These are phyloP conservation scores for Kwoniella botswanensis DNA, from an alignment of 768 basidiomycete species.

Conservation along the genomic window DNA sequence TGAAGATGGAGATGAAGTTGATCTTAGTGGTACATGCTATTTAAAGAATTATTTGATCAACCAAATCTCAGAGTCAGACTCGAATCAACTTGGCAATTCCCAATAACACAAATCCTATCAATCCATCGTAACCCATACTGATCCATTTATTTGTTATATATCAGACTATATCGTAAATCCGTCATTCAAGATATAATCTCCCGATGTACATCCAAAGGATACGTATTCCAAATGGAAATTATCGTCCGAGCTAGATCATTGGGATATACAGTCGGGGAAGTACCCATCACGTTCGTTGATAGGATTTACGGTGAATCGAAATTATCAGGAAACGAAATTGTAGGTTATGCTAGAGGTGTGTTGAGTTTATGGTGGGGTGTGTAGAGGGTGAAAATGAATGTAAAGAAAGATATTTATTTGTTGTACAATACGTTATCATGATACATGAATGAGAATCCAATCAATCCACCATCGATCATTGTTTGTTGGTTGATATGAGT, in stretches of 20 bases:
- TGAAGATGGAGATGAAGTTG: too few species aligned
- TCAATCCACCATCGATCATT: too few species aligned
- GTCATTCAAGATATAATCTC: constrained; percentile 84
- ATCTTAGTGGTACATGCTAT: too few species aligned
- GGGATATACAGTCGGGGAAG: constrained; percentile 84
- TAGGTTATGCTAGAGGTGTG: constrained; percentile 83
- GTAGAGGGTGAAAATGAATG: constrained; percentile 53
- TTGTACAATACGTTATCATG: too few species aligned
- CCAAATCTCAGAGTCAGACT: too few species aligned
- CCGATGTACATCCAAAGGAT: constrained; percentile 82
- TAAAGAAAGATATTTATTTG: neutral
- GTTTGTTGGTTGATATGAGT: too few species aligned
- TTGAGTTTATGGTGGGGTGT: constrained; percentile 77
- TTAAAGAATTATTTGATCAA: too few species aligned
- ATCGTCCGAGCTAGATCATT: constrained; percentile 85
- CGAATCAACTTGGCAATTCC: too few species aligned
- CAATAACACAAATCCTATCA: too few species aligned
- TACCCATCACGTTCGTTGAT: constrained; percentile 94
- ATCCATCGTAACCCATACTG: too few species aligned
- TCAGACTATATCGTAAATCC: constrained; percentile 74
- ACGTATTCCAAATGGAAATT: constrained; percentile 99
- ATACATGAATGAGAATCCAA: too few species aligned
- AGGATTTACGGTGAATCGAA: constrained; percentile 93
- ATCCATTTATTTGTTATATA: too few species aligned
- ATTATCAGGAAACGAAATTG: constrained; percentile 83